Evolutionary conservation across 2,329 filamentous ascomycete species (phyloP).

Genomic region (Aspergillus brunneoviolaceus): DNA sequence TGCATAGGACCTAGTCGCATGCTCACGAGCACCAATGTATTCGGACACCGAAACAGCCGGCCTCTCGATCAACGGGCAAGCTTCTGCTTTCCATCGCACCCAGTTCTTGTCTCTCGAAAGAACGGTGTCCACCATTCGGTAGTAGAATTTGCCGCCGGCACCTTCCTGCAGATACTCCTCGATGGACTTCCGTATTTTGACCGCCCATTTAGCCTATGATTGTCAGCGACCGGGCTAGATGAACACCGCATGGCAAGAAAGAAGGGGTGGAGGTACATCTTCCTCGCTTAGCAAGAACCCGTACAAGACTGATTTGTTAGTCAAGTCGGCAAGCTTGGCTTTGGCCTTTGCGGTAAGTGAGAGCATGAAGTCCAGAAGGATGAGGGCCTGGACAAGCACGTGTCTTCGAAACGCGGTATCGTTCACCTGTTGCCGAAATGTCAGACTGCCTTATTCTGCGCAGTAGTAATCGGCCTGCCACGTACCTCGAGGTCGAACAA

Average conservation of each 20-base stretch:
- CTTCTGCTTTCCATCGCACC: slow-evolving; percentile 97
- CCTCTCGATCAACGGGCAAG: slow-evolving; percentile 81
- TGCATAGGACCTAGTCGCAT: slow-evolving; percentile 64
- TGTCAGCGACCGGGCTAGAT: slow-evolving; percentile 16
- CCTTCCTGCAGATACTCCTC: slow-evolving; percentile 79
- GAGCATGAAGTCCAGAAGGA: slow-evolving; percentile 92
- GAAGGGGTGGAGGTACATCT: slow-evolving; percentile 58
- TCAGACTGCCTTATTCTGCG: slow-evolving; percentile 23
- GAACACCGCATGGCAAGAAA: background rate
- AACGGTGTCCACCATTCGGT: slow-evolving; percentile 95
- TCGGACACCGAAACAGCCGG: slow-evolving; percentile 67
- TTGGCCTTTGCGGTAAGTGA: slow-evolving; percentile 81
- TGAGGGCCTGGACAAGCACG: slow-evolving; percentile 90
- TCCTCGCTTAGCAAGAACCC: slow-evolving; percentile 76
- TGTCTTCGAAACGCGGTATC: slow-evolving; percentile 93
- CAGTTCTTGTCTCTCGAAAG: slow-evolving; percentile 96
- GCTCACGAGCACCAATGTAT: slow-evolving; percentile 67
- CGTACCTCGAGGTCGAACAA: slow-evolving; percentile 89
- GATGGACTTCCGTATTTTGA: slow-evolving; percentile 73
- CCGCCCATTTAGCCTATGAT: slow-evolving; percentile 75
- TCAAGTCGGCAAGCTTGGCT: slow-evolving; percentile 69
- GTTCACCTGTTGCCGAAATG: slow-evolving; percentile 62
- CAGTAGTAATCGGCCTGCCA: slow-evolving; percentile 4
- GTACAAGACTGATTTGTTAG: slow-evolving; percentile 88
- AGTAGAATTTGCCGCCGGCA: slow-evolving; percentile 85